Evolutionary conservation across 371 early-diverging fungal genomes (phyloP), one percentile per base, ranked within the genome.

Genomic region (Actinomucor elegans): DNA sequence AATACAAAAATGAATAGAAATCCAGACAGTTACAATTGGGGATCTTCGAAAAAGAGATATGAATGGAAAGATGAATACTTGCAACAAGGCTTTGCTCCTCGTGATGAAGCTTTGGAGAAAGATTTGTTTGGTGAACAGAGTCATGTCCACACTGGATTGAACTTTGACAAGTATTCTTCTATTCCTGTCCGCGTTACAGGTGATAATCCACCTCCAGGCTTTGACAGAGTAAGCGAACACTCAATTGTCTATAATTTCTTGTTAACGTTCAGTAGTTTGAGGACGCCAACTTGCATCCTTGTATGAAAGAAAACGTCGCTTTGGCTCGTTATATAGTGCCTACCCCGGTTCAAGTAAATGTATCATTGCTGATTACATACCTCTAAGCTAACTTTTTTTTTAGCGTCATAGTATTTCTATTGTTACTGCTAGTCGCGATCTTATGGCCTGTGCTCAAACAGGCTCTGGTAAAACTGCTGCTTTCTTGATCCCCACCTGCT

Each of bases 391-490:
- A 48, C 32, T 21, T 49, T 41, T 34, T 40, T 17, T 27, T 10
- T 15, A 45, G 55, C 89, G 75, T 68, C 73, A 47, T 70, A 85
- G 43, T 77, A 81, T 92, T 15, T 86, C 92, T 0, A 77, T 89
- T 27, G 65, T 90, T 14, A 59, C 77, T 24, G 66, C 67, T 5
- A 84, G 84, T 21, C 70, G 82, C n/a, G 88, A 90, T 55, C 45
- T 94, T 23, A 83, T 93, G 77, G 90, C 86, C 2, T 87, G 89
- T 56, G 94, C 94, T 8, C 93, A 91, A 37, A 94, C 94, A 8
- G 81, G 85, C 32, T 84, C 85, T 35, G 91, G 91, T 43, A 91
- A 91, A 54, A 90, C 91, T 3, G 82, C 87, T 29, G 85, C 87
- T 12, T 91, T 84, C 61, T 55, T 89, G n/a, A 59, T 89, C 1